These are phyloP conservation scores for Cercospora nicotianae DNA, from an alignment of 2,329 filamentous ascomycete species.

Conservation along the genomic window DNA sequence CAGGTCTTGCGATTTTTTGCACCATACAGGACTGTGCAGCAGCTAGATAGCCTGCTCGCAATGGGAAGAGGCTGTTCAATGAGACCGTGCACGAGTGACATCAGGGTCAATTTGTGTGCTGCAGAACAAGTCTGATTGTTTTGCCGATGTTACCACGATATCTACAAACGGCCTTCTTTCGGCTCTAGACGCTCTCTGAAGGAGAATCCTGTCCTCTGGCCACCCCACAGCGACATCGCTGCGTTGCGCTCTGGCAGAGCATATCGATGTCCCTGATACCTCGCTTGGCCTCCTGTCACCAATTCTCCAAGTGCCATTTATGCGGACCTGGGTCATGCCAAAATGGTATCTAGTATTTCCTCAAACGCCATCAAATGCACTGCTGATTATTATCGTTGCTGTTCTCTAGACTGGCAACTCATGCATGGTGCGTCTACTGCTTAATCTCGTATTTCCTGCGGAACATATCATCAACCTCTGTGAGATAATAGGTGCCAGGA, in stretches of 20 bases:
- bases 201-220: neutral
- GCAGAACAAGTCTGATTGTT: constrained; percentile 6
- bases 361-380: constrained; percentile 13
- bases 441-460: constrained; percentile 52
- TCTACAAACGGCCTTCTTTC: neutral
- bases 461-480: constrained; percentile 54
- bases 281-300: neutral
- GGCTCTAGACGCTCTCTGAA: neutral
- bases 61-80: neutral
- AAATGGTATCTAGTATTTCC: constrained; percentile 13
- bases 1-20: neutral
- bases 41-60: constrained; percentile 1
- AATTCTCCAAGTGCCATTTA: neutral
- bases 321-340: constrained; percentile 10
- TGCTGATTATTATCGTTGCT: neutral
- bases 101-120: neutral
- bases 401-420: neutral
- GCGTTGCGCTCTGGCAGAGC: neutral
- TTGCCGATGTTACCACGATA: constrained; percentile 5
- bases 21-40: neutral
- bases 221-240: neutral
- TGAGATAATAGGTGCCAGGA: constrained; percentile 54
- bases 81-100: neutral
- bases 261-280: neutral
- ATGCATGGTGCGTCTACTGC: constrained; percentile 39